A percentile compares a stretch with the other conserved stretches of the same genome.
phyloP scores from a whole-genome alignment of 768 basidiomycete species.

The Lepiota venenata region DNA sequence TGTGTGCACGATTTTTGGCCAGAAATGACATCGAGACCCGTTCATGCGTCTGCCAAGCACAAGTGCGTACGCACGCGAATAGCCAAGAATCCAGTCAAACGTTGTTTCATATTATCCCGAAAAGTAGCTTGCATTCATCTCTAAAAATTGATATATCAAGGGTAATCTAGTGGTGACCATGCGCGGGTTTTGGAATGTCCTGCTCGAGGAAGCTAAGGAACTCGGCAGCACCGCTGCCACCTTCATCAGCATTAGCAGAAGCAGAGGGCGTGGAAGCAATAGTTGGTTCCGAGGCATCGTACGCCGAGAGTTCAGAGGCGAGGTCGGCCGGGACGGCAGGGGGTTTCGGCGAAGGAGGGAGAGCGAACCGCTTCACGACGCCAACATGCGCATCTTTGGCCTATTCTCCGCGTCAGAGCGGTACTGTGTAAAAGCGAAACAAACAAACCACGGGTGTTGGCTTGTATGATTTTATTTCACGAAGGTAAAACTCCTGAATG shows the following conservation, averaged over 20 bases:
- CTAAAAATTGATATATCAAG: conserved; percentile 5
- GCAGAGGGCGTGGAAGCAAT: conserved; percentile 34
- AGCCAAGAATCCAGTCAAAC: background rate
- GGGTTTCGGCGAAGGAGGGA: conserved; percentile 69
- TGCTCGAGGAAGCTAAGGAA: conserved; percentile 81
- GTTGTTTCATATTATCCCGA: background rate
- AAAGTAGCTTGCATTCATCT: conserved; percentile 9
- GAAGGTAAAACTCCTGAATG: conserved; percentile 89
- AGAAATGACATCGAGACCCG: background rate
- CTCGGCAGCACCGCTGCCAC: conserved; percentile 61
- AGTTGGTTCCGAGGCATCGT: conserved; percentile 78
- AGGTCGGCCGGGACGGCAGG: conserved; percentile 81
- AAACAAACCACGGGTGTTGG: conserved; percentile 63
- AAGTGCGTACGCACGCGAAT: background rate
- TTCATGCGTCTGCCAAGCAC: too few relatives aligned
- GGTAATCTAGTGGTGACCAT: conserved; percentile 36
- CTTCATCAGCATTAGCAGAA: conserved; percentile 33
- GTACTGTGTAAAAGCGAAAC: background rate
- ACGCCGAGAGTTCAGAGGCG: conserved; percentile 83
- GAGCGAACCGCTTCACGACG: conserved; percentile 75
- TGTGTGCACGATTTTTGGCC: background rate
- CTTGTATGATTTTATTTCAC: conserved; percentile 89
- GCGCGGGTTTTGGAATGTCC: conserved; percentile 67
- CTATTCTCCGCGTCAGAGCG: conserved; percentile 35
- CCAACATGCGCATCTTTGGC: conserved; percentile 90